These are phyloP conservation scores for Schwanniomyces etchellsii DNA, from an alignment of 1,139 yeast genomes.

Conservation along the genomic window DNA sequence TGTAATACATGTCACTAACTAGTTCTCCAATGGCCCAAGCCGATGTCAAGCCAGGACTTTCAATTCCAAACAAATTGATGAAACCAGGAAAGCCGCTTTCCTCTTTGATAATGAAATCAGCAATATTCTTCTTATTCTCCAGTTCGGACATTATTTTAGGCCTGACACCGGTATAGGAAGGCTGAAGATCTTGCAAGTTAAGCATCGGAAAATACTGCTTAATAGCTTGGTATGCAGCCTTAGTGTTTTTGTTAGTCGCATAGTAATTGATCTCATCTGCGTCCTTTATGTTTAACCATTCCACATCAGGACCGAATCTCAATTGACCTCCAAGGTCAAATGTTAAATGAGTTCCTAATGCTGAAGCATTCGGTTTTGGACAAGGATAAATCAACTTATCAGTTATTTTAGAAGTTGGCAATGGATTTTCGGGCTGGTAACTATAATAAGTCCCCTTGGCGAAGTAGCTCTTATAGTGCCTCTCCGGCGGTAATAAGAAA, in stretches of 20 bases:
- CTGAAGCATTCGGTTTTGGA: constrained; percentile 64
- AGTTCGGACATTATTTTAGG: constrained; percentile 59
- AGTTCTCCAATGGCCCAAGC: constrained; percentile 77
- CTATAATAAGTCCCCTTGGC: constrained; percentile 84
- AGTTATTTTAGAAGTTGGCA: constrained; percentile 20
- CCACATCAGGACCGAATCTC: constrained; percentile 85
- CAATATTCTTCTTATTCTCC: constrained; percentile 39
- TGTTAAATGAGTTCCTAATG: constrained; percentile 84
- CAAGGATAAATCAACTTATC: constrained; percentile 67
- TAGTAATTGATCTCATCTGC: constrained; percentile 40
- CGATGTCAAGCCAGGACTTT: constrained; percentile 85
- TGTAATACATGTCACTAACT: constrained; percentile 42
- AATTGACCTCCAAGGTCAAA: constrained; percentile 77
- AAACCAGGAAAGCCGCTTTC: constrained; percentile 70
- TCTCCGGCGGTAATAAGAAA: constrained; percentile 56
- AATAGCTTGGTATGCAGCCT: constrained; percentile 55
- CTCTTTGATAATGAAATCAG: constrained; percentile 67
- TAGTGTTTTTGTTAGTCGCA: constrained; percentile 43
- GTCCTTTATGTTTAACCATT: constrained; percentile 54
- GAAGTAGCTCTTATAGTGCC: constrained; percentile 55
- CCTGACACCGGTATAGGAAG: constrained; percentile 77
- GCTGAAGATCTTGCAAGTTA: constrained; percentile 44
- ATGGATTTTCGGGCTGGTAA: constrained; percentile 41
- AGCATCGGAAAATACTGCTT: constrained; percentile 58
- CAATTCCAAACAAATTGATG: constrained; percentile 75